Conservation (phyloP, 2,329 filamentous ascomycete species). For the Claviceps paspali region DNA sequence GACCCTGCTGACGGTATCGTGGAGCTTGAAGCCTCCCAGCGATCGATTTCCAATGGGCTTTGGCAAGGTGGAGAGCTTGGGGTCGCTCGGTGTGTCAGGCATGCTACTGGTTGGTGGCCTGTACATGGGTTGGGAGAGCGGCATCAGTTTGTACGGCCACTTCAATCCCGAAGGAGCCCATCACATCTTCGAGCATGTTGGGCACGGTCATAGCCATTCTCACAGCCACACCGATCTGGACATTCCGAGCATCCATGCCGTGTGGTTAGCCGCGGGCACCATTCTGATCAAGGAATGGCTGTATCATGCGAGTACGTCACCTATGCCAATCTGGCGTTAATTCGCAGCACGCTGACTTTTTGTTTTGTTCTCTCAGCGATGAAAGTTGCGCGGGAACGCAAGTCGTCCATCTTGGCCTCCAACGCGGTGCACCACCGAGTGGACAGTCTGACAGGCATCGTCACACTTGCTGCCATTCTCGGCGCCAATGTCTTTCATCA, state of each 20-base stretch:
- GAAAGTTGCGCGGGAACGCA: constrained; percentile 87
- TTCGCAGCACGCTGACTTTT: too few relatives aligned
- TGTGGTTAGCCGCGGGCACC: constrained; percentile 82
- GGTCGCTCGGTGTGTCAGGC: constrained; percentile 81
- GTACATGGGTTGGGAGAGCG: constrained; percentile 76
- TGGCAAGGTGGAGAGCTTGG: constrained; percentile 94
- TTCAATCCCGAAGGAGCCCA: constrained; percentile 56
- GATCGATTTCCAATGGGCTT: constrained; percentile 79
- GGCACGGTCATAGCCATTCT: constrained; percentile 51
- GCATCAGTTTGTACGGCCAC: constrained; percentile 51
- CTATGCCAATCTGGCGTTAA: too few relatives aligned
- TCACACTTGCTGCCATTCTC: constrained; percentile 76
- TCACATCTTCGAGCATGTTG: constrained; percentile 43
- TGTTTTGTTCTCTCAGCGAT: constrained; percentile 43
- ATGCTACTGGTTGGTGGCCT: constrained; percentile 79
- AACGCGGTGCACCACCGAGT: constrained; percentile 95
- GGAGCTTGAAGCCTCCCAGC: constrained; percentile 75
- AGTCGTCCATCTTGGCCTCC: constrained; percentile 87
- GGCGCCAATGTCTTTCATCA: constrained; percentile 76
- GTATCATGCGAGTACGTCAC: constrained; percentile 87
- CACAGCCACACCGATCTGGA: constrained; percentile 31
- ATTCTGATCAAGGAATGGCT: constrained; percentile 94
- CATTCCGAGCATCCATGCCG: constrained; percentile 76
- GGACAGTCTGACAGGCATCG: constrained; percentile 88
- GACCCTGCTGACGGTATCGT: constrained; percentile 86